Percentiles rank a stretch among this genome's conserved stretches.
These are phyloP conservation scores for Xenosphaeropsis pyriputrescens DNA, from an alignment of 2,329 filamentous ascomycete genomes.

Conservation along the genomic window DNA sequence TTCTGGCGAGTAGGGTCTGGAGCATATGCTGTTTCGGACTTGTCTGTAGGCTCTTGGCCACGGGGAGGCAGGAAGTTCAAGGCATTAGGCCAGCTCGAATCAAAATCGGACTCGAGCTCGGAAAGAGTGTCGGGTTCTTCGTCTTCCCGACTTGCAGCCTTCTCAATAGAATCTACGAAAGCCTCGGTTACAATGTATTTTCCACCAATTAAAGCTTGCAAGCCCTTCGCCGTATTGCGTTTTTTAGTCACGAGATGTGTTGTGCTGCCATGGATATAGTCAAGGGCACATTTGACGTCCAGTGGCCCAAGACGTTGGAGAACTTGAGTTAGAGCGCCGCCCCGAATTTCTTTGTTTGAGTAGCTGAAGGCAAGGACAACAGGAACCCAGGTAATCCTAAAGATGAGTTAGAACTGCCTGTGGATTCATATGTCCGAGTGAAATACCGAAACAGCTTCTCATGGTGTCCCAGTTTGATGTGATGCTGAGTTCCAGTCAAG, in stretches of 20 bases:
- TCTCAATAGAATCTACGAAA: conserved; percentile 60
- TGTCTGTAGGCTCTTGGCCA: conserved; percentile 59
- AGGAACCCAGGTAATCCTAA: conserved; percentile 64
- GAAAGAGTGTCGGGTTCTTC: conserved; percentile 34
- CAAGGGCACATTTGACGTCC: conserved; percentile 73
- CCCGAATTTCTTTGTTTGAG: conserved; percentile 53
- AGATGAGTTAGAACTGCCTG: background rate
- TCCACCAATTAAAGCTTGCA: conserved; percentile 75
- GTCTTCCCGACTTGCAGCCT: conserved; percentile 32
- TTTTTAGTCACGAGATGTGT: conserved; percentile 85
- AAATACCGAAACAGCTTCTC: conserved; percentile 42
- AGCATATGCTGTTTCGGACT: conserved; percentile 52
- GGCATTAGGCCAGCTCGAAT: conserved; percentile 63
- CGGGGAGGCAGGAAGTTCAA: conserved; percentile 56
- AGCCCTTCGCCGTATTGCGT: conserved; percentile 73
- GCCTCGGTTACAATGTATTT: conserved; percentile 58
- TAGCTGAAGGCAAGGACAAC: conserved; percentile 73
- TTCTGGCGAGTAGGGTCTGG: conserved; percentile 52
- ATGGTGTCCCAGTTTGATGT: conserved; percentile 59
- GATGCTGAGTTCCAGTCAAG: conserved; percentile 42
- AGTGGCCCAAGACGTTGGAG: conserved; percentile 59
- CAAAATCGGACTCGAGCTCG: conserved; percentile 66
- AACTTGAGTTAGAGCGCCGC: conserved; percentile 46
- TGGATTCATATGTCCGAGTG: too few species aligned
- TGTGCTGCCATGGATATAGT: conserved; percentile 56